Evolutionary conservation across 1,284 basidiomycete genomes (phyloP), one percentile per base, ranked within the genome.

Genomic region (Apiotrichum gamsii): DNA sequence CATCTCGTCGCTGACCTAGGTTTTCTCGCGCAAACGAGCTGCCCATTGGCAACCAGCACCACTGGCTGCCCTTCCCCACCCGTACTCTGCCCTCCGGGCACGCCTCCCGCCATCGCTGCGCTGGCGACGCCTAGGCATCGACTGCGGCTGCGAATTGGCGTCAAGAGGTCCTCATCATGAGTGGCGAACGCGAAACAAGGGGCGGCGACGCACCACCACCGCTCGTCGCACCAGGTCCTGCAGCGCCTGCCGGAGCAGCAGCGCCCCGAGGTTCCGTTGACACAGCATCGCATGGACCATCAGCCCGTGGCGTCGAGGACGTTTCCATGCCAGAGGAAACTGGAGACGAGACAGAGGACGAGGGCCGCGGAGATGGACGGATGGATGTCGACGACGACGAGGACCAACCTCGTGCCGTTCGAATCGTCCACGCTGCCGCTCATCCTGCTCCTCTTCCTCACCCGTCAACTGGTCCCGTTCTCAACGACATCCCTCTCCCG

Each of bases 271-370:
- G 29, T 24, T 20, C 32, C 32, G 3, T 21, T 18, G 19, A n/a
- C n/a, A n/a, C n/a, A n/a, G n/a, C n/a, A n/a, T n/a, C n/a, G n/a
- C n/a, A n/a, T n/a, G n/a, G n/a, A n/a, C n/a, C n/a, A n/a, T n/a
- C n/a, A n/a, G n/a, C n/a, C n/a, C n/a, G n/a, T n/a, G n/a, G n/a
- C n/a, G 25, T 11, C 2, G 52, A 31, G 24, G 47, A 49, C 35
- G 34, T 39, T 21, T 21, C 44, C 40, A 45, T 41, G 40, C 24
- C 20, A 18, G 25, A 37, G 16, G 42, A 37, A 13, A 21, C 10
- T n/a, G 43, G 43, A 8, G 35, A 44, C 18, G 35, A 44, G 43
- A 44, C 34, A 6, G 33, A 35, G 31, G 41, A 43, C 21, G 43
- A 44, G 35, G 35, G 28, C 6, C 39, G 30, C 13, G 29, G 29